phyloP scores from a whole-genome alignment of 257 asterid species.

The Petunia secreta region DNA sequence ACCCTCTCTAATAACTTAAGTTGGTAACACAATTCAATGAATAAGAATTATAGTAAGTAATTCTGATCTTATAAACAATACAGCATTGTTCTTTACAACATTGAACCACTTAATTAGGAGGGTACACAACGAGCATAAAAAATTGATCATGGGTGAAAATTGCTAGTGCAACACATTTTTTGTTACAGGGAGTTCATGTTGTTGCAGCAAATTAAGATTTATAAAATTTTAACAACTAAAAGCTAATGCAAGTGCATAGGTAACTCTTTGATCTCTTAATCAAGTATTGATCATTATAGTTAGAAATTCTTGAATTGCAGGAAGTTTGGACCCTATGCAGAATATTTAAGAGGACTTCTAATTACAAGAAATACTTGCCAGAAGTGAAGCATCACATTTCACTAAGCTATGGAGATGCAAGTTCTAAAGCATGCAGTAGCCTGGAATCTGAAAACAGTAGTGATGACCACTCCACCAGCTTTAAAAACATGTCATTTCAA shows the following conservation, averaged over 20 bases:
- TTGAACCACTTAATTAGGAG: too few species aligned
- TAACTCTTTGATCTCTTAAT: too few species aligned
- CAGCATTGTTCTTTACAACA: too few species aligned
- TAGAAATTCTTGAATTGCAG: conserved; percentile 20
- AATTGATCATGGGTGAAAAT: background rate
- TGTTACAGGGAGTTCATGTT: too few species aligned
- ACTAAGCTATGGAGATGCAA: background rate
- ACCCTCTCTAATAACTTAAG: too few species aligned
- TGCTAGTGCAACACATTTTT: background rate
- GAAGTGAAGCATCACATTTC: background rate
- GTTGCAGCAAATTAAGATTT: background rate
- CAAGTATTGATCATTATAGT: too few species aligned
- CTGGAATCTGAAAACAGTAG: background rate
- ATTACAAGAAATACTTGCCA: conserved; percentile 29
- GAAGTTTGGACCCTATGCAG: conserved; percentile 47
- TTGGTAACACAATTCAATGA: too few species aligned
- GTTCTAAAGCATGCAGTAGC: background rate
- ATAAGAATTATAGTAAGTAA: too few species aligned
- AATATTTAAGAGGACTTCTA: conserved; percentile 33
- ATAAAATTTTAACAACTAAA: background rate
- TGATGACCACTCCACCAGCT: background rate
- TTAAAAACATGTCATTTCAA: background rate
- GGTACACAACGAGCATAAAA: background rate
- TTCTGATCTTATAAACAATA: too few species aligned
- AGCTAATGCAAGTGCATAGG: too few species aligned